Conservation (phyloP, 2,329 filamentous ascomycete genomes). For the Mariannaea sp. region DNA sequence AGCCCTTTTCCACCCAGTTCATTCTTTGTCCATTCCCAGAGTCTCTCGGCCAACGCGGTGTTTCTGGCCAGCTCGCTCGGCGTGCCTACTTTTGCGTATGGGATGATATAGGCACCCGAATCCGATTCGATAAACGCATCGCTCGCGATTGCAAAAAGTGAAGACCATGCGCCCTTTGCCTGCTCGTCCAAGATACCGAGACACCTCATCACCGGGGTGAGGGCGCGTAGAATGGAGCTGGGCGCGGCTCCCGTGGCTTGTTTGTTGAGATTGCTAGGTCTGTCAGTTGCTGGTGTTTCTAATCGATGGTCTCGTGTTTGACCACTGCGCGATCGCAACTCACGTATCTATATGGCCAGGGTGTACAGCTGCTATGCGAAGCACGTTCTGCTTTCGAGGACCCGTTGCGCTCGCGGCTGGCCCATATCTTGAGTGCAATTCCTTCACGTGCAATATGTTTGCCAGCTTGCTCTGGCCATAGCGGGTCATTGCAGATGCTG, state of each 20-base stretch:
- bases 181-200: slow-evolving; percentile 27
- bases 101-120: slow-evolving; percentile 31
- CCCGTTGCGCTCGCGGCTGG: background rate
- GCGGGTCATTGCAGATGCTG: slow-evolving; percentile 5
- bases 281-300: background rate
- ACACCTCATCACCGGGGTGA: slow-evolving; percentile 24
- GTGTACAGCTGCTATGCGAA: slow-evolving; percentile 17
- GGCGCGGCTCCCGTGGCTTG: slow-evolving; percentile 23
- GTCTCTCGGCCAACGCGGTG: slow-evolving; percentile 19
- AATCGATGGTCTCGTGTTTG: background rate
- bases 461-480: slow-evolving; percentile 18
- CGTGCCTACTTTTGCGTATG: slow-evolving; percentile 31
- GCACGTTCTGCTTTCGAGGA: background rate
- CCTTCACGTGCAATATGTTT: slow-evolving; percentile 17
- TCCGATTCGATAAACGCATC: slow-evolving; percentile 20
- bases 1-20: slow-evolving; percentile 18
- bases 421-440: background rate
- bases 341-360: slow-evolving; percentile 23
- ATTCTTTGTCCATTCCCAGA: slow-evolving; percentile 23
- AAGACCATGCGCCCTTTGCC: slow-evolving; percentile 30
- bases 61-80: slow-evolving; percentile 26
- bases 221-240: slow-evolving; percentile 17
- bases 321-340: background rate
- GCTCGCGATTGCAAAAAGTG: slow-evolving; percentile 31
- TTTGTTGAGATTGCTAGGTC: slow-evolving; percentile 22